Evolutionary conservation across 2,329 filamentous ascomycete genomes (phyloP), one percentile per base, ranked within the genome.

Genomic region (Hypoxylon sp.): DNA sequence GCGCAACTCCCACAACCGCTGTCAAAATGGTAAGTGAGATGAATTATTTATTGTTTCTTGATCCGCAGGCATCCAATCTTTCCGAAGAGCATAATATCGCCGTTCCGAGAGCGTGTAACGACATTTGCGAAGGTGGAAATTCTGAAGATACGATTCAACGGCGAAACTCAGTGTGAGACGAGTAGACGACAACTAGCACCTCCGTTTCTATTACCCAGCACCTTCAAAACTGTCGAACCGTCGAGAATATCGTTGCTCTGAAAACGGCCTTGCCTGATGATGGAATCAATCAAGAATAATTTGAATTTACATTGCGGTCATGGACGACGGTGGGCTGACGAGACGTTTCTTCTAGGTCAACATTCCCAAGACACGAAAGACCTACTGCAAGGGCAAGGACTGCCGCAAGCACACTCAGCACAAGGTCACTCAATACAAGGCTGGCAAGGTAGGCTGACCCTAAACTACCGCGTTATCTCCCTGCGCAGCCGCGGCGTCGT

Each of bases 281-380:
- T n/a, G 33, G 31, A 31, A 53, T n/a, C 19, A 24, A 47, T 54
- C 37, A 47, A 51, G 50, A 63, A 50, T 44, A 29, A 10, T 37
- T 39, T 51, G 51, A 42, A 37, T 60, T 51, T 60, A 22, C 5
- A 57, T 50, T 42, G 29, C 22, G 37, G 59, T 62, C 26, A 13
- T 22, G 52, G 44, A 13, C 17, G 35, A 48, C 33, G 35, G 51
- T 37, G 29, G 59, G 61, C 69, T 71, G 35, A 71, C 51, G 59
- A 42, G 50, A 65, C 22, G 17, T 58, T 48, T 67, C 37, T 58
- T 70, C 46, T 66, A 95, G 94, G 94, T 97, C 89, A 97, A 97
- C 93, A 92, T 97, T 88, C 94, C 94, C 82, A 97, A 97, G 90
- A 97, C 94, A 84, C 91, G 94, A 84, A 92, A 94, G 88, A 97